Conservation (phyloP, 371 early-diverging fungal genomes). For the Dichotomocladium elegans region DNA sequence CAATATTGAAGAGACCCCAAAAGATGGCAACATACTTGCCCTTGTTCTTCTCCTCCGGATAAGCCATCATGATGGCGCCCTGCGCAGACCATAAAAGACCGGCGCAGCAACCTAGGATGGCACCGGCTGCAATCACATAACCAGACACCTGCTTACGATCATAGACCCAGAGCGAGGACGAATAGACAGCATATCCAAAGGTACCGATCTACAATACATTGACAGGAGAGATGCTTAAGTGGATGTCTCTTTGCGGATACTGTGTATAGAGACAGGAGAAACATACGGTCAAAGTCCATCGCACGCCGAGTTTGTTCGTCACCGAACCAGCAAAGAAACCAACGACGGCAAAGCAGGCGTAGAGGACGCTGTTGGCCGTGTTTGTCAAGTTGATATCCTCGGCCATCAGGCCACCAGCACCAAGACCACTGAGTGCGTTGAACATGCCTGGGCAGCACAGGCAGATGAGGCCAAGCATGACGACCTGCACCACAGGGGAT, state of each 20-base stretch:
- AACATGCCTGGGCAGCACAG: conserved; percentile 78
- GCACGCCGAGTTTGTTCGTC: conserved; percentile 52
- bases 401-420: conserved; percentile 43
- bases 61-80: conserved; percentile 58
- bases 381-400: conserved; percentile 52
- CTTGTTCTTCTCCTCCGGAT: conserved; percentile 57
- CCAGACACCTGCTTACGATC: conserved; percentile 24
- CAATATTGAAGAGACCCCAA: conserved; percentile 75
- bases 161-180: conserved; percentile 45
- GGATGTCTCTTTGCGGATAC: too few relatives aligned
- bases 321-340: conserved; percentile 57
- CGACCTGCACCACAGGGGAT: conserved; percentile 60
- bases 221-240: too few relatives aligned
- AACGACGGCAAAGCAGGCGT: conserved; percentile 59
- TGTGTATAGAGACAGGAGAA: conserved; percentile 1
- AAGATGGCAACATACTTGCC: conserved; percentile 65
- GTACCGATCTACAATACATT: conserved; percentile 21
- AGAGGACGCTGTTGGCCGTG: conserved; percentile 64
- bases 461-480: conserved; percentile 71
- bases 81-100: conserved; percentile 60
- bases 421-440: conserved; percentile 48
- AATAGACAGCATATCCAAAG: conserved; percentile 50
- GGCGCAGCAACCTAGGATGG: conserved; percentile 52
- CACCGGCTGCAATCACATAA: conserved; percentile 50
- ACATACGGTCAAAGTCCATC: conserved; percentile 32